Percentiles rank a stretch among this genome's conserved stretches.
Evolutionary conservation across 805 yeast genomes (phyloP).

Genomic region (Nakazawaea peltata): DNA sequence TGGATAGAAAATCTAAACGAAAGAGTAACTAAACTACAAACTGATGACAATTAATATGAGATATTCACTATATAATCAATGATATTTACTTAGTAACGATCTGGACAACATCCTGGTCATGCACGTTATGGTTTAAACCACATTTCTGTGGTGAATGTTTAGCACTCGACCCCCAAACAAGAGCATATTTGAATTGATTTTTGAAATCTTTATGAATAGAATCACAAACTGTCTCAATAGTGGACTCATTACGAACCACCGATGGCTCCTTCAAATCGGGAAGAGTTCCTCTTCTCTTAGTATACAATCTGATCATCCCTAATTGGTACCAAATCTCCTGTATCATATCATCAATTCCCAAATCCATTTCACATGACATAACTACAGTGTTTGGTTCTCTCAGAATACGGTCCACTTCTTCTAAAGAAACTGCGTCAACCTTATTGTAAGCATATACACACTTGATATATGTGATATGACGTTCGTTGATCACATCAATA

Average conservation of each 20-base stretch:
- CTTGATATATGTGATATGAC: conserved; percentile 80
- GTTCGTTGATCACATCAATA: conserved; percentile 84
- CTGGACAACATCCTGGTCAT: conserved; percentile 93
- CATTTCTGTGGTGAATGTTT: conserved; percentile 97
- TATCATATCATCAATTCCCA: conserved; percentile 81
- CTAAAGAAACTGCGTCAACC: conserved; percentile 90
- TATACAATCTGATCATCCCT: conserved; percentile 70
- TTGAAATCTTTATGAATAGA: conserved; percentile 89
- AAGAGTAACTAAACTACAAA: background rate
- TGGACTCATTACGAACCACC: conserved; percentile 75
- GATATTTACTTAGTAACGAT: conserved; percentile 64
- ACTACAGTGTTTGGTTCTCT: conserved; percentile 90
- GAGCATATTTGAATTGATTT: conserved; percentile 84
- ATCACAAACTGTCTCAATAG: conserved; percentile 84
- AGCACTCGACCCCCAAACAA: conserved; percentile 94
- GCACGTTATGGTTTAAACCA: conserved; percentile 74
- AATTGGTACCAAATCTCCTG: conserved; percentile 93
- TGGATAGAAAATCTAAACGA: conserved; percentile 3
- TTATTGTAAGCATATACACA: conserved; percentile 93
- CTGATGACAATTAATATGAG: too few relatives aligned
- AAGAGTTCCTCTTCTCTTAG: conserved; percentile 75
- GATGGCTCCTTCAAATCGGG: conserved; percentile 87
- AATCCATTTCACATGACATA: conserved; percentile 82
- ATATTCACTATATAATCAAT: too few relatives aligned
- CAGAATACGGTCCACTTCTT: conserved; percentile 89